phyloP scores from a whole-genome alignment of 163 green algal species.

The Scenedesmus sp. region DNA sequence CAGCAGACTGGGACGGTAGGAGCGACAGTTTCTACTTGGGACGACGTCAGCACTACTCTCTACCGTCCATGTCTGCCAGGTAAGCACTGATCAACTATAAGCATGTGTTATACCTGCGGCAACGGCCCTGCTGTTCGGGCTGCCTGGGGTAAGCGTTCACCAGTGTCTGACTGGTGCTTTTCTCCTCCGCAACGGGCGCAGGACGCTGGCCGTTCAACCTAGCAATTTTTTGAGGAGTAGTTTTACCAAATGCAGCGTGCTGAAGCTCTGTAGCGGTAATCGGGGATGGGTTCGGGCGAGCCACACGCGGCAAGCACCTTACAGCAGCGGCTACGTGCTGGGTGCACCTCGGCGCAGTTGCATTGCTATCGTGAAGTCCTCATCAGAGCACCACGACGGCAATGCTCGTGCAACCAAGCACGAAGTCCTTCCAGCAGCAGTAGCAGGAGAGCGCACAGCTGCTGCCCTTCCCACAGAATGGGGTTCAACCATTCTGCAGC shows the following conservation, averaged over 20 bases:
- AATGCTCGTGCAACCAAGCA: neutral
- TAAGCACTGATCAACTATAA: neutral
- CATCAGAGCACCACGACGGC: neutral
- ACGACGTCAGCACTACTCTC: neutral
- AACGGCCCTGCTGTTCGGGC: neutral
- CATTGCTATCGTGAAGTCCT: neutral
- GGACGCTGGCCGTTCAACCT: neutral
- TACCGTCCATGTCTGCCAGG: neutral
- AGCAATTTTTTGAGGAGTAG: neutral
- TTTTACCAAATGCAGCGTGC: neutral
- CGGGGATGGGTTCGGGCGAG: neutral
- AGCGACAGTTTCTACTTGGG: neutral
- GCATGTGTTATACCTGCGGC: neutral
- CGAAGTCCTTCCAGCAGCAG: neutral
- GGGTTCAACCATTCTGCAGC: conserved; percentile 38
- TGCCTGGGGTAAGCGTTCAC: neutral
- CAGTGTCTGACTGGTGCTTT: conserved; percentile 10
- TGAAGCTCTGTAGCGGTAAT: neutral
- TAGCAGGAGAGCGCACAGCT: neutral
- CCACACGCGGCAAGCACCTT: neutral
- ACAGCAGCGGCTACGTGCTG: neutral
- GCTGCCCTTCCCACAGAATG: conserved; percentile 10
- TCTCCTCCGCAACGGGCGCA: neutral
- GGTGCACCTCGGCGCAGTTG: neutral
- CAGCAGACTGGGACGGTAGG: neutral